These are phyloP conservation scores for Karstenula rhodostoma DNA, from an alignment of 2,329 filamentous ascomycete genomes.

Conservation along the genomic window DNA sequence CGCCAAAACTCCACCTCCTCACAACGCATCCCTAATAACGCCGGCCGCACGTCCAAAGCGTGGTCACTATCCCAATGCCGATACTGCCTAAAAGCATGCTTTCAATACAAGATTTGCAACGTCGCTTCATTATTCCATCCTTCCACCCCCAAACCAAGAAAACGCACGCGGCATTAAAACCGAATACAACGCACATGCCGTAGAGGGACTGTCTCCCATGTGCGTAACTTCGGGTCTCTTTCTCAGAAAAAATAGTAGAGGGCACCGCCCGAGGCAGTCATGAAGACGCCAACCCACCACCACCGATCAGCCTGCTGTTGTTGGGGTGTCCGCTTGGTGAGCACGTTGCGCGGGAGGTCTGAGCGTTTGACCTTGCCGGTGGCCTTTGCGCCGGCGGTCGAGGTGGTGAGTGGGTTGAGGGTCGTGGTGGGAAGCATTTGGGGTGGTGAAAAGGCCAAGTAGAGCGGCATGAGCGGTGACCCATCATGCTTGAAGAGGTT, in stretches of 20 bases:
- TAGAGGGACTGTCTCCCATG: not conserved
- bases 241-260: slow-evolving; percentile 56
- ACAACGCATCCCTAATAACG: not conserved
- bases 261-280: slow-evolving; percentile 58
- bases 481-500: slow-evolving; percentile 72
- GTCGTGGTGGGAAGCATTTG: slow-evolving; percentile 75
- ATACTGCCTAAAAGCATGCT: not conserved
- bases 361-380: slow-evolving; percentile 48
- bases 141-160: not conserved
- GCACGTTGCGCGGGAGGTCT: slow-evolving; percentile 50
- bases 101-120: not conserved
- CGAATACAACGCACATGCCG: not conserved
- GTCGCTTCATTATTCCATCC: not conserved
- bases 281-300: slow-evolving; percentile 60
- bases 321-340: slow-evolving; percentile 45
- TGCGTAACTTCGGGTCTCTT: not conserved
- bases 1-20: not conserved
- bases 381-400: slow-evolving; percentile 44
- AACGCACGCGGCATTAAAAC: not conserved
- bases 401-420: slow-evolving; percentile 62
- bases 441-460: slow-evolving; percentile 68
- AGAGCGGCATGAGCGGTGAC: slow-evolving; percentile 72
- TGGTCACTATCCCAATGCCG: not conserved
- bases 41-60: not conserved
- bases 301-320: slow-evolving; percentile 54